These are phyloP conservation scores for Dothideomycetes sp. DNA, from an alignment of 2,329 filamentous ascomycete genomes.

Conservation along the genomic window DNA sequence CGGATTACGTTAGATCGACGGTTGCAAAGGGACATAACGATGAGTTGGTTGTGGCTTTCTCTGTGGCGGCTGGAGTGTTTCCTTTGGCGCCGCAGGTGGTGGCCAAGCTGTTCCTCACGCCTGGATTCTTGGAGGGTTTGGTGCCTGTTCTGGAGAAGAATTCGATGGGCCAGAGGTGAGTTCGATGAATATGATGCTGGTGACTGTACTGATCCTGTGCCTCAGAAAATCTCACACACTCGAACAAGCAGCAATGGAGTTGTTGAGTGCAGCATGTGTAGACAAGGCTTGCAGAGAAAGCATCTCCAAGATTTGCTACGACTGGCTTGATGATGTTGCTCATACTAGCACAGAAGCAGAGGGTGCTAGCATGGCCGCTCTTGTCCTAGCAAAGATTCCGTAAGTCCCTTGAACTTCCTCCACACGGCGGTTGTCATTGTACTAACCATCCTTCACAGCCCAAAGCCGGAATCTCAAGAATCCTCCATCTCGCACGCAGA, in stretches of 20 bases:
- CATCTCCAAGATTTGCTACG: slow-evolving; percentile 72
- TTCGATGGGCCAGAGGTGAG: slow-evolving; percentile 25
- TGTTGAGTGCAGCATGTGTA: slow-evolving; percentile 87
- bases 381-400: slow-evolving; percentile 48
- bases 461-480: slow-evolving; percentile 2
- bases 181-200: not conserved
- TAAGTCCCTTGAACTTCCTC: not conserved
- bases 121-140: slow-evolving; percentile 73
- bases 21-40: slow-evolving; percentile 70
- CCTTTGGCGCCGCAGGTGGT: slow-evolving; percentile 71
- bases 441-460: slow-evolving; percentile 1
- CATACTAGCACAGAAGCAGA: slow-evolving; percentile 56
- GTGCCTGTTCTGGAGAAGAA: slow-evolving; percentile 65
- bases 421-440: no score
- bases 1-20: slow-evolving; percentile 63
- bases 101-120: slow-evolving; percentile 71
- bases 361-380: slow-evolving; percentile 42
- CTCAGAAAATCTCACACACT: slow-evolving; percentile 75
- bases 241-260: slow-evolving; percentile 75
- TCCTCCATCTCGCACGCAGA: slow-evolving; percentile 23
- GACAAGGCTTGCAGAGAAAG: slow-evolving; percentile 72
- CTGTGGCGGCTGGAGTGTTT: slow-evolving; percentile 80
- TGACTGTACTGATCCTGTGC: slow-evolving; percentile 13
- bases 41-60: slow-evolving; percentile 85
- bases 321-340: slow-evolving; percentile 80